Evolutionary conservation across 805 yeast species (phyloP), one percentile per base, ranked within the genome.

Genomic region (Cyberlindnera xishuangbannaensis): DNA sequence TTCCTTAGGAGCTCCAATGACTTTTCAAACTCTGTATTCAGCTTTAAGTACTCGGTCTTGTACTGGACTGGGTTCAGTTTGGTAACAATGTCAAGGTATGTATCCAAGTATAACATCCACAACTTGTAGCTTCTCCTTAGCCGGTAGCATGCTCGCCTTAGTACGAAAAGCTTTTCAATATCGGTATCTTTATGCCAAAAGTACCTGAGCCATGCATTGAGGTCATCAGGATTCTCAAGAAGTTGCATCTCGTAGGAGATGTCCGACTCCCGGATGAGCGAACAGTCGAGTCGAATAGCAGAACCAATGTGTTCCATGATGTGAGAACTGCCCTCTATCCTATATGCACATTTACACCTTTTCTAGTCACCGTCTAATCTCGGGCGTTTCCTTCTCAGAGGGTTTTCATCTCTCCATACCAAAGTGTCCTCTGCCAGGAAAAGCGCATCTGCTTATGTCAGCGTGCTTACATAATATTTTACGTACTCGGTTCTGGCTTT

Each of bases 31-130:
- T 73, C 56, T 11, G 40, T 33, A 42, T 65, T 62, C n/a, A 71
- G 62, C 11, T 47, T 41, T 7, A 23, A 34, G 38, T 59, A 68
- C 39, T 64, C 67, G 4, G 40, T 35, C 15, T 36, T 44, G 39
- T 56, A 45, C 30, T 49, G 45, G 21, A 53, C 44, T 5, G 61
- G 59, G 40, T 55, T 51, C 15, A 61, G 36, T 2, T 42, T 41
- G 9, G 46, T 33, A 6, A 62, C 44, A 11, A 57, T 40, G 3
- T 51, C 53, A 1, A 62, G 40, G 17, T 78, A 51, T 17, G 69
- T 41, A 15, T 65, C 65, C 16, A 76, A 42, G 43, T 74, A 76
- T 8, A 53, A 26, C 36, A 57, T 55, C 86, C 86, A 80, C 16
- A 81, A 47, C 41, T 71, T 68, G 40, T 67, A 67, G 3, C 76